Base-by-base conservation (phyloP, 1,139 yeast species). In the Geotrichum citri-aurantii region DNA sequence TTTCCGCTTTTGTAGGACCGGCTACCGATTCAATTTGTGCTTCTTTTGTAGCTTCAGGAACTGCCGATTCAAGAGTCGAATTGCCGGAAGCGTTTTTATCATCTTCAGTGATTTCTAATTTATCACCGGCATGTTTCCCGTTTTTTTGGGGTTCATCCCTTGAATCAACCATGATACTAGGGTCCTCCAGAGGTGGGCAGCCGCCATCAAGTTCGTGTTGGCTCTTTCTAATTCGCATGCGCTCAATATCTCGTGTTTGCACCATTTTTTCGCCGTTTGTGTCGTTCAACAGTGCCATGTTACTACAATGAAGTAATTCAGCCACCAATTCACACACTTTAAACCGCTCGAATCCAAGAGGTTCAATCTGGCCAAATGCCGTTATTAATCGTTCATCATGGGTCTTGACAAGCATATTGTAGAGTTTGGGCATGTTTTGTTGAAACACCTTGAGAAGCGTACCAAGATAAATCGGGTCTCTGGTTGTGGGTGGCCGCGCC, bases 401-500 rank as follows among this genome's bases (percentile, higher is more conserved):
- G 62, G 59, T 59, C 47, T 61, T 70, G 1, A 76, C 75, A 52
- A 86, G 74, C 75, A 85, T 78, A 37, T 73, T 74, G 57, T 85
- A 82, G 73, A 93, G 92, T 49, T 83, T 77, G 17, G 88, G 84
- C 67, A 93, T 85, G 57, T 86, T 81, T 63, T 81, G 80, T 2
- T 96, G 86, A 73, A 95, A 92, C 5, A 89, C 84, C 68, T 81
- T 83, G 48, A 95, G 85, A 72, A 93, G 76, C 59, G 91, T 87
- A 3, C 99, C 99, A 64, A 93, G 77, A 71, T 92, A 95, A 56
- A 93, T 91, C 2, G 98, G 96, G 71, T 93, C 99, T 66, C 98
- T 81, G 47, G 96, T 88, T 17, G 88, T 85, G 29, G 99, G 99
- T 6, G 98, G 98, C 70, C 92, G 96, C 37, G 95, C 83, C 65